Evolutionary conservation across 495 filamentous ascomycete genomes (phyloP), one percentile per base, ranked within the genome.

Genomic region (Tetracladium marchalianum): DNA sequence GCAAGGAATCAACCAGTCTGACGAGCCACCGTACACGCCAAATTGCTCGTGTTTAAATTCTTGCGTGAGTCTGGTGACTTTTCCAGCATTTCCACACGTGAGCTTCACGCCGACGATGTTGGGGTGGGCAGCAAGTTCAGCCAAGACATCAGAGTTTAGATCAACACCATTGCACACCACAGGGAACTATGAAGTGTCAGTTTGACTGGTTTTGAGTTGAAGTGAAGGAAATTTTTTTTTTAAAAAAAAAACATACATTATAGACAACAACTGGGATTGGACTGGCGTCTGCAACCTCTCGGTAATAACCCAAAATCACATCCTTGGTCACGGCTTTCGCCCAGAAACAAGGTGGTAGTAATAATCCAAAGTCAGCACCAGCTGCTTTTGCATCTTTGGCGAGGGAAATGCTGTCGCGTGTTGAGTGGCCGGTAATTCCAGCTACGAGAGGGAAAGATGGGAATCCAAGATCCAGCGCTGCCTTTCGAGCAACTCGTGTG

Each of bases 51-150:
- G 43, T 2, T 40, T 36, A 41, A 48, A 51, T 10, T 13, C 15
- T 11, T 57, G 47, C 0, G 37, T 31, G n/a, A 62, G 19, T 11
- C 61, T 39, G 1, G 61, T 46, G 1, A 61, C 50, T 44, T 63
- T 63, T 10, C 41, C 61, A 43, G 61, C 58, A 36, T 46, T 46
- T n/a, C 58, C 63, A 47, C 62, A 66, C 3, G 61, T 67, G 11
- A 67, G 31, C 52, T 66, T 65, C n/a, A 60, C 58, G 16, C 56
- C 65, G n/a, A 60, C 52, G 31, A 67, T 65, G 39, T 66, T 63
- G 5, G 52, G 46, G 37, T 66, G 60, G 4, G 32, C 15, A n/a
- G 49, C 50, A 1, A 64, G 46, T 12, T 31, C 36, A 11, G 42
- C 50, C 5, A 67, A 44, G 43, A 60, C 59, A n/a, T 63, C 58